A percentile compares a stretch with the other conserved stretches of the same genome.
Evolutionary conservation across 768 basidiomycete genomes (phyloP).

Genomic region (Suillus placidus): DNA sequence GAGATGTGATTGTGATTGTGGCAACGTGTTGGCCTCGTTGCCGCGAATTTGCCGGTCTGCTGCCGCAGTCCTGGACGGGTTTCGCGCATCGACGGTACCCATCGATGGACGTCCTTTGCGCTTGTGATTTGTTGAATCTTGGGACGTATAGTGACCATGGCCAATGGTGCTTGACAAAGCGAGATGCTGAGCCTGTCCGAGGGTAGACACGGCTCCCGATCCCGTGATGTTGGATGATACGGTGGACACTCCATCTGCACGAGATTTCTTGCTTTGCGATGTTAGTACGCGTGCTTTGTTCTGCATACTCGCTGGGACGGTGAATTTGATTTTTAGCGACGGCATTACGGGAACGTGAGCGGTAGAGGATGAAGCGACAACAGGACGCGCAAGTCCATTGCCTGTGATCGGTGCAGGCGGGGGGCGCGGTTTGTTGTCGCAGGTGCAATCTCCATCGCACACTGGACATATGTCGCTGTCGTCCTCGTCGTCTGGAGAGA

Average conservation of each 20-base stretch:
- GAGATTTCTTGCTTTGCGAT: constrained; percentile 33
- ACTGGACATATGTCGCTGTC: constrained; percentile 88
- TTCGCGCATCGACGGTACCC: constrained; percentile 38
- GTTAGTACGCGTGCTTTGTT: constrained; percentile 41
- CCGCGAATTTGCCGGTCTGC: constrained; percentile 27
- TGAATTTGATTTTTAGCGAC: constrained; percentile 73
- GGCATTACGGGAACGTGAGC: constrained; percentile 30
- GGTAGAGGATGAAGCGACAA: constrained; percentile 41
- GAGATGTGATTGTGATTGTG: constrained; percentile 40
- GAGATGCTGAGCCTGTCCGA: constrained; percentile 15
- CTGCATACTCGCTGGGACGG: constrained; percentile 59
- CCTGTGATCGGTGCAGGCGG: constrained; percentile 33
- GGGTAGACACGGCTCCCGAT: constrained; percentile 22
- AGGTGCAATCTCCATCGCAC: constrained; percentile 89
- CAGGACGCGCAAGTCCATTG: constrained; percentile 41
- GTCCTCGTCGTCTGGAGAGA: constrained; percentile 61
- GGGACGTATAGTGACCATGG: constrained; percentile 23
- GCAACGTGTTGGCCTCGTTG: constrained; percentile 39
- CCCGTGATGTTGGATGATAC: constrained; percentile 43
- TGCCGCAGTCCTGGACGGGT: constrained; percentile 18
- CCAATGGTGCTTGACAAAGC: constrained; percentile 30
- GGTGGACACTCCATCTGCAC: constrained; percentile 27
- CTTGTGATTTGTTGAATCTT: constrained; percentile 37
- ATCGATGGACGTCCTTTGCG: constrained; percentile 63
- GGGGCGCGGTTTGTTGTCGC: constrained; percentile 50